Evolutionary conservation across 2,329 filamentous ascomycete genomes (phyloP).

Genomic region (Ophiostoma populinum): DNA sequence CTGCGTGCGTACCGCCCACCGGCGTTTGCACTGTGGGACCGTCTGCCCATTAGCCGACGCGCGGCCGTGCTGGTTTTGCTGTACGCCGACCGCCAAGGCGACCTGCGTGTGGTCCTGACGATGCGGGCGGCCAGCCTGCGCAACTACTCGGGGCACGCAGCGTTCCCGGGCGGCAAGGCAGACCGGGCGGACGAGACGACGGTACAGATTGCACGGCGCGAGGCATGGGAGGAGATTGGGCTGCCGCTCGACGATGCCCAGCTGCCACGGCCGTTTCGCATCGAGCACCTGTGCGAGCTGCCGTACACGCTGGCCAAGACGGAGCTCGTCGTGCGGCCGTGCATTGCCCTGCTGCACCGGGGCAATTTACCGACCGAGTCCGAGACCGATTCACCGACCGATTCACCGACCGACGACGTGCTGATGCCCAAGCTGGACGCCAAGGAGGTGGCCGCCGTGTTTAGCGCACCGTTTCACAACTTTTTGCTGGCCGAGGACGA

Average conservation of each 20-base stretch:
- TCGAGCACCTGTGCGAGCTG: slow-evolving; percentile 77
- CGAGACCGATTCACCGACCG: background rate
- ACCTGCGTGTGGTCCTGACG: slow-evolving; percentile 55
- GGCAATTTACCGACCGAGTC: background rate
- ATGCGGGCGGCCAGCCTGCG: slow-evolving; percentile 47
- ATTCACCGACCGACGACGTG: slow-evolving; percentile 41
- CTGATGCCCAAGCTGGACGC: slow-evolving; percentile 72
- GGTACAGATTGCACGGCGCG: slow-evolving; percentile 72
- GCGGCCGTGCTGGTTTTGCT: slow-evolving; percentile 80
- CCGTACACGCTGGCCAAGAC: slow-evolving; percentile 60
- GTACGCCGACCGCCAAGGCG: slow-evolving; percentile 67
- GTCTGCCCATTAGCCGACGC: slow-evolving; percentile 44
- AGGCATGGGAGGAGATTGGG: slow-evolving; percentile 87
- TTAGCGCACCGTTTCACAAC: slow-evolving; percentile 74
- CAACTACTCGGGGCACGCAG: slow-evolving; percentile 69
- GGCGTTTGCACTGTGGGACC: slow-evolving; percentile 43
- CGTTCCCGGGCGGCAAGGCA: slow-evolving; percentile 65
- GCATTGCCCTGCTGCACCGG: slow-evolving; percentile 57
- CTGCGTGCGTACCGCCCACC: slow-evolving; percentile 44
- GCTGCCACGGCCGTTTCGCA: slow-evolving; percentile 59
- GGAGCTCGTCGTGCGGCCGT: slow-evolving; percentile 56
- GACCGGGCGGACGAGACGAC: slow-evolving; percentile 40
- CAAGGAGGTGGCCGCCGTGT: slow-evolving; percentile 83
- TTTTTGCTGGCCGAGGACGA: slow-evolving; percentile 53
- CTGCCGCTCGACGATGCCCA: slow-evolving; percentile 53